Conservation (phyloP, 2,329 filamentous ascomycete genomes). For the Emericellopsis cladophorae region DNA sequence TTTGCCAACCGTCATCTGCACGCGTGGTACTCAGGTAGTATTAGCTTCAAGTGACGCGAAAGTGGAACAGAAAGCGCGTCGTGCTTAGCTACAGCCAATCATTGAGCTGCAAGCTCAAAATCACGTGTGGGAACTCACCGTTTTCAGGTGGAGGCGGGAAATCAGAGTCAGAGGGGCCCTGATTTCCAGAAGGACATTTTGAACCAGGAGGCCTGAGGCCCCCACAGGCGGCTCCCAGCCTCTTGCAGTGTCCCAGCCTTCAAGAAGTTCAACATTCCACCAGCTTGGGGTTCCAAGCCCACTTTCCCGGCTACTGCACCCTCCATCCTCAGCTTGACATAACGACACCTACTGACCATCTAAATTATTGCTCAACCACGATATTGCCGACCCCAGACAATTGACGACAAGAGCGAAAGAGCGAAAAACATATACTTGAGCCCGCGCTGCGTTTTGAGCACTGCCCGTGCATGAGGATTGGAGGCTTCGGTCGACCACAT, state of each 20-base stretch:
- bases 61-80: conserved; percentile 1
- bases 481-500: not conserved
- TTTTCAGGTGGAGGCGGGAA: not conserved
- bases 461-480: not conserved
- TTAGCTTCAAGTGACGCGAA: conserved; percentile 1
- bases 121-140: not conserved
- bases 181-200: no score
- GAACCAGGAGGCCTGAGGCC: no score
- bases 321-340: not conserved
- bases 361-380: not conserved
- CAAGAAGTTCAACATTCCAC: not conserved
- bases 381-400: not conserved
- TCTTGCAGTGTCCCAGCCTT: not conserved
- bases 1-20: no score
- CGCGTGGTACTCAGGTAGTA: no score
- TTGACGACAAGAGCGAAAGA: no score
- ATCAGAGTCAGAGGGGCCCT: no score
- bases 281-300: not conserved
- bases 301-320: not conserved
- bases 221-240: not conserved
- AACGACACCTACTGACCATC: not conserved
- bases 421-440: no score
- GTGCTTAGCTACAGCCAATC: not conserved
- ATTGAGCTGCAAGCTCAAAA: not conserved
- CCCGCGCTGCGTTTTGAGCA: not conserved